Percentiles rank a stretch among this genome's conserved stretches.
Conservation (phyloP, 2,329 filamentous ascomycete species). For the Beauveria pseudobassiana region DNA sequence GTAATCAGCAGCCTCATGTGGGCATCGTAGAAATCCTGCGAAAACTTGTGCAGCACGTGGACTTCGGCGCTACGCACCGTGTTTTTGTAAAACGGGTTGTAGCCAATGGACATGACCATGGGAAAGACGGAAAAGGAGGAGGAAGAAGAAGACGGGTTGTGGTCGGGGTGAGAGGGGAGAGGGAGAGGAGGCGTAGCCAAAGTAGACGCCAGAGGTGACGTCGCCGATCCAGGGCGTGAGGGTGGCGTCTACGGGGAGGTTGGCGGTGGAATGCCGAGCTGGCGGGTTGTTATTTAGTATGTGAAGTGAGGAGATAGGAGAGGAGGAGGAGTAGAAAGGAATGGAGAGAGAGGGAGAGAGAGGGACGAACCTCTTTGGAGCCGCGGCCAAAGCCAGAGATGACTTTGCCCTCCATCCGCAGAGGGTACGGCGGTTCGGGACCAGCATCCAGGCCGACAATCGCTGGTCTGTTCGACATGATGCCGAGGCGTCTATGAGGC, state of each 20-base stretch:
- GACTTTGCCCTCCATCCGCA: constrained; percentile 77
- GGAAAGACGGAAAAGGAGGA: constrained; percentile 51
- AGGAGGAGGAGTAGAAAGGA: too few species aligned
- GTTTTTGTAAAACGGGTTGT: constrained; percentile 98
- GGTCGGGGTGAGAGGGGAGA: constrained; percentile 43
- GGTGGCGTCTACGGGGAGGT: constrained; percentile 67
- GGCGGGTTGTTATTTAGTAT: not conserved
- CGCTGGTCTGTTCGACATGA: constrained; percentile 46
- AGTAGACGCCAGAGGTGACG: constrained; percentile 79
- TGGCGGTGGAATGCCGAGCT: constrained; percentile 95
- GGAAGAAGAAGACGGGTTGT: constrained; percentile 10
- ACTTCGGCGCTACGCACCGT: constrained; percentile 79
- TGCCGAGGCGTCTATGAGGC: too few species aligned
- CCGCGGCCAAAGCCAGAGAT: constrained; percentile 91
- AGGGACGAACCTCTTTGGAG: constrained; percentile 67
- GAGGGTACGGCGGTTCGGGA: constrained; percentile 71
- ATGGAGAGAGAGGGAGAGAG: not conserved
- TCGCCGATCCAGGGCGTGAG: constrained; percentile 52
- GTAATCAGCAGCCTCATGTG: constrained; percentile 73
- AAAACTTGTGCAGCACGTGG: constrained; percentile 74
- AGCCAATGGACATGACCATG: constrained; percentile 91
- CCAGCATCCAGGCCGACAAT: constrained; percentile 68
- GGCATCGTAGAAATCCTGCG: constrained; percentile 75
- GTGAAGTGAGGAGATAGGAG: not conserved
- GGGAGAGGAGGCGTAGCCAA: constrained; percentile 77